Evolutionary conservation across 345 rosid genomes (phyloP).

Genomic region (Arabidopsis arenosa): DNA sequence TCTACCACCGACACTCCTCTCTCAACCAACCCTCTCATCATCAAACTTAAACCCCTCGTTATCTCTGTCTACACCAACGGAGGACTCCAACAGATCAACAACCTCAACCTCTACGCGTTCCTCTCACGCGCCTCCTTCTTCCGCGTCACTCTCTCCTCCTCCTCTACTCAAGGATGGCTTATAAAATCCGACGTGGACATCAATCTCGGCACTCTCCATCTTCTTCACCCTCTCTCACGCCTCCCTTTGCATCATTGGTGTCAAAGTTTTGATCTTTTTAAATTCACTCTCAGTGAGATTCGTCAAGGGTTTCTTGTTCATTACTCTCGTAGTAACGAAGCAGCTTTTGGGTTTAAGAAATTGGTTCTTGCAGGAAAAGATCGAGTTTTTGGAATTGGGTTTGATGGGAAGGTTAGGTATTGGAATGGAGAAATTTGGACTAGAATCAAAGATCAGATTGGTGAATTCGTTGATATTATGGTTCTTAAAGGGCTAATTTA

Average conservation of each 20-base stretch:
- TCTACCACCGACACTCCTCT: neutral
- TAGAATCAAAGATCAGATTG: neutral
- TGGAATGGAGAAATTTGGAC: constrained; percentile 3
- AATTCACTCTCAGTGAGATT: too few species aligned
- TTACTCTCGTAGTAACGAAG: too few species aligned
- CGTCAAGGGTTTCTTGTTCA: too few species aligned
- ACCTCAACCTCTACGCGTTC: neutral
- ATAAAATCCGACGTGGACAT: neutral
- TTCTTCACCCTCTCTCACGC: neutral
- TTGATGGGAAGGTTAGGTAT: neutral
- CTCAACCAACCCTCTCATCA: neutral
- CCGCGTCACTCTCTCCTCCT: neutral
- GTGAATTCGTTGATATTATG: neutral
- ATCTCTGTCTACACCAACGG: too few species aligned
- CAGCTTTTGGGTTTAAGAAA: neutral
- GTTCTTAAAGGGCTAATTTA: neutral
- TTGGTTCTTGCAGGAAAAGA: neutral
- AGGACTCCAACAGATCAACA: neutral
- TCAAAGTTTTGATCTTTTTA: too few species aligned
- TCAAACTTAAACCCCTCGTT: neutral
- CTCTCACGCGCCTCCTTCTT: neutral
- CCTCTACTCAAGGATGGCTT: neutral
- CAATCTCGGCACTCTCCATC: neutral
- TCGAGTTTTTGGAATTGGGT: neutral
- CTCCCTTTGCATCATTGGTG: neutral